Percentiles rank a stretch among this genome's conserved stretches.
Evolutionary conservation across 116 monocot genomes (phyloP).

Genomic region (Thalassia testudinum): DNA sequence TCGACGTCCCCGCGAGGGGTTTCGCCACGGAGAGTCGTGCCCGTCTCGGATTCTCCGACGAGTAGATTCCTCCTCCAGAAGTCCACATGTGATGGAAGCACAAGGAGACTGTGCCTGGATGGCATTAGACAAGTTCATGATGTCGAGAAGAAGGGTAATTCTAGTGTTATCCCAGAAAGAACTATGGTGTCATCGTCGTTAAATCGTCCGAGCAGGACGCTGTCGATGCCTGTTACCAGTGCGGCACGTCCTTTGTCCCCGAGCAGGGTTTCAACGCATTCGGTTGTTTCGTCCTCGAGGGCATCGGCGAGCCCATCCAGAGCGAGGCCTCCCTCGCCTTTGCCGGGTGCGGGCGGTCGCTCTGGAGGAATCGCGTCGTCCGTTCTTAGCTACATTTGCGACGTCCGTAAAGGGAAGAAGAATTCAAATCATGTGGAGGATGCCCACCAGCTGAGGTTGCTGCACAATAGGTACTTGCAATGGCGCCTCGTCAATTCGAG

Average conservation of each 20-base stretch:
- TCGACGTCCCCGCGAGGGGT: conserved; percentile 19
- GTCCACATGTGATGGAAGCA: conserved; percentile 10
- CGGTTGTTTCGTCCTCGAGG: conserved; percentile 12
- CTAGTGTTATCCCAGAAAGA: conserved; percentile 2
- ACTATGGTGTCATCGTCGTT: conserved; percentile 5
- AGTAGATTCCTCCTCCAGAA: conserved; percentile 14
- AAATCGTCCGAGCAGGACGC: conserved; percentile 19
- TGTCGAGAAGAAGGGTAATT: not conserved
- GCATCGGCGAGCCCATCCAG: conserved; percentile 19
- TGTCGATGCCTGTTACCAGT: conserved; percentile 14
- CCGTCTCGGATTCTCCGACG: conserved; percentile 6
- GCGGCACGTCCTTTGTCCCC: conserved; percentile 24
- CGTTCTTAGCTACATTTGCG: conserved; percentile 23
- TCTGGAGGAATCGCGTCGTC: conserved; percentile 11
- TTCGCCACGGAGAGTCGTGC: conserved; percentile 27
- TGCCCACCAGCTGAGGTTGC: conserved; percentile 53
- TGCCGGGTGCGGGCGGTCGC: conserved; percentile 3
- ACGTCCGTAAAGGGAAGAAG: conserved; percentile 49
- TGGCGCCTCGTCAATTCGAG: conserved; percentile 76
- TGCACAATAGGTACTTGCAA: conserved; percentile 58
- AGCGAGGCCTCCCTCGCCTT: conserved; percentile 23
- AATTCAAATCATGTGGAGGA: conserved; percentile 45
- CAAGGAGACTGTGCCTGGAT: conserved; percentile 14
- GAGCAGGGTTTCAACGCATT: conserved; percentile 6
- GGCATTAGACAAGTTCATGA: conserved; percentile 9